phyloP scores from a whole-genome alignment of 2,329 filamentous ascomycete genomes.

The Teratosphaeria nubilosa region DNA sequence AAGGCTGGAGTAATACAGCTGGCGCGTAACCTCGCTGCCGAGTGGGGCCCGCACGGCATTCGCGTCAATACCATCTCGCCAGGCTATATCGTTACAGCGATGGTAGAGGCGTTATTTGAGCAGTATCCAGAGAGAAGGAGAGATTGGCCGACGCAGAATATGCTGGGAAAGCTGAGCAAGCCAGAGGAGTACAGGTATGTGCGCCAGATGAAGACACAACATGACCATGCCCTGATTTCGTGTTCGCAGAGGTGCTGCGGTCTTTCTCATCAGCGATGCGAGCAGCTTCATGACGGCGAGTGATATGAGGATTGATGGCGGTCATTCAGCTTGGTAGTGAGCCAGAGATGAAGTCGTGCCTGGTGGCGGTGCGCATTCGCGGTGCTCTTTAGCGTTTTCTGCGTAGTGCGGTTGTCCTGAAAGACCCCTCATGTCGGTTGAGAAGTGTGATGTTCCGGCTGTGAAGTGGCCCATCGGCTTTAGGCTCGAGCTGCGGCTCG shows the following conservation, averaged over 20 bases:
- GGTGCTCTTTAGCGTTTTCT: not conserved
- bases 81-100: conserved; percentile 70
- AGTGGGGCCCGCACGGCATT: conserved; percentile 65
- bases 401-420: not conserved
- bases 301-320: conserved; percentile 46
- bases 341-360: not conserved
- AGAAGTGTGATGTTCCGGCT: not conserved
- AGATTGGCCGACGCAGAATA: conserved; percentile 78
- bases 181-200: conserved; percentile 24
- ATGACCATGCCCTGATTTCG: not conserved
- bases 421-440: not conserved
- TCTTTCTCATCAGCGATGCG: conserved; percentile 30
- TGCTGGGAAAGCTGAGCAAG: conserved; percentile 48
- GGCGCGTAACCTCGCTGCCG: conserved; percentile 57
- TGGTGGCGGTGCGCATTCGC: not conserved
- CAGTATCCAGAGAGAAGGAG: conserved; percentile 55
- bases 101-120: conserved; percentile 72
- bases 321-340: conserved; percentile 43
- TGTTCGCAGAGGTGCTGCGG: conserved; percentile 22
- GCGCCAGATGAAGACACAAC: not conserved
- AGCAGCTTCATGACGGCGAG: conserved; percentile 47
- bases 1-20: conserved; percentile 68
- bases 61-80: conserved; percentile 74
- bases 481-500: not conserved
- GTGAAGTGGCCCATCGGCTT: not conserved